These are phyloP conservation scores for Thalassiosira mediterranea DNA, from an alignment of 352 stramenopile genomes.

Conservation along the genomic window DNA sequence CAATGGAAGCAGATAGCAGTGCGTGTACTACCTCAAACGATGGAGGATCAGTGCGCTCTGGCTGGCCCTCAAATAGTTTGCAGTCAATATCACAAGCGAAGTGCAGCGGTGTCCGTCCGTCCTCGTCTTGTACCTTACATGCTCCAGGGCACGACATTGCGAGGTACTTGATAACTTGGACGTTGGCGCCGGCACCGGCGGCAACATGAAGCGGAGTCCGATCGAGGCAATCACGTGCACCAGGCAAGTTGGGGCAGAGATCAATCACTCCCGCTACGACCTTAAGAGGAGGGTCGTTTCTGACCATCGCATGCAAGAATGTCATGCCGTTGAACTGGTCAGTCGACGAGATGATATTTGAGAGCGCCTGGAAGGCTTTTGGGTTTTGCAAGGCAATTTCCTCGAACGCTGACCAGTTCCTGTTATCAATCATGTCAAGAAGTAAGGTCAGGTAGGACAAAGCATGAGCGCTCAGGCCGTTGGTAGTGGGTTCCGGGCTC, in stretches of 20 bases:
- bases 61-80: constrained; percentile 1
- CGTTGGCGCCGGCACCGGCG: constrained; percentile 13
- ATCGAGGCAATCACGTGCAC: constrained; percentile 10
- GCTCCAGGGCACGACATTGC: constrained; percentile 22
- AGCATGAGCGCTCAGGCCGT: neutral
- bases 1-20: constrained; percentile 2
- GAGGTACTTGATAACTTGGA: constrained; percentile 13
- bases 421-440: constrained; percentile 1
- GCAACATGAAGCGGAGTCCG: constrained; percentile 46
- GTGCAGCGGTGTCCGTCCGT: constrained; percentile 45
- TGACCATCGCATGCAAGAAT: constrained; percentile 1
- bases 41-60: neutral
- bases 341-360: neutral
- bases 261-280: constrained; percentile 23
- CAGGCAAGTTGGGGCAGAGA: constrained; percentile 14
- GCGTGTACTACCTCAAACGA: neutral
- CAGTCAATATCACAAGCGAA: constrained; percentile 29
- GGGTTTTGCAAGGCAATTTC: constrained; percentile 8
- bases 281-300: neutral
- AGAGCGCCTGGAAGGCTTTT: constrained; percentile 1
- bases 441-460: neutral
- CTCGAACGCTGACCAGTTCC: constrained; percentile 3
- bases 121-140: constrained; percentile 24
- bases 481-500: neutral
- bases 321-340: constrained; percentile 19